Evolutionary conservation across 2,329 filamentous ascomycete species (phyloP).

Genomic region (Ploettnerulaceae sp.): DNA sequence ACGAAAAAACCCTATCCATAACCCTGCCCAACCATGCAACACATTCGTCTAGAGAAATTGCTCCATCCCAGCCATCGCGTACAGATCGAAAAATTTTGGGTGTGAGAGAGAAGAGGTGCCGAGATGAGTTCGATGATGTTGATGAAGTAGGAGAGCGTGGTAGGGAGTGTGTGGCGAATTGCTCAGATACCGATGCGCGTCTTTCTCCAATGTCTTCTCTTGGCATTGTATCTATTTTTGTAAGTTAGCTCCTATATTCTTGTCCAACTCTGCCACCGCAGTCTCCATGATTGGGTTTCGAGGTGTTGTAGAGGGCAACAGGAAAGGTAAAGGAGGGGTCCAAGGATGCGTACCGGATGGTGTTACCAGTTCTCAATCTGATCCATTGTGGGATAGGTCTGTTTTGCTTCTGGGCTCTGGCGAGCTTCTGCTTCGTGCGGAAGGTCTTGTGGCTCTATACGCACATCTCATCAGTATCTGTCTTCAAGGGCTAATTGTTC

Average conservation of each 20-base stretch:
- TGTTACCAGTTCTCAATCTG: constrained; percentile 95
- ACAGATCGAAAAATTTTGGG: neutral
- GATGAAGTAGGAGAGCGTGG: neutral
- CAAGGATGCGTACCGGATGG: constrained; percentile 72
- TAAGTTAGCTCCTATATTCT: constrained; percentile 4
- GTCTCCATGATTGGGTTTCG: neutral
- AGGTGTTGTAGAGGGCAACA: neutral
- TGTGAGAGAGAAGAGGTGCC: neutral
- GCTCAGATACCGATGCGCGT: constrained; percentile 97
- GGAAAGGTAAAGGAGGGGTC: constrained; percentile 1
- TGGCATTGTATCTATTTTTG: constrained; percentile 91
- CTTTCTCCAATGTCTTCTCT: constrained; percentile 99
- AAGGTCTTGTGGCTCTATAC: constrained; percentile 96
- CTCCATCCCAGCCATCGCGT: constrained; percentile 1
- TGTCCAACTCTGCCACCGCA: neutral
- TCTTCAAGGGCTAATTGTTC: constrained; percentile 8
- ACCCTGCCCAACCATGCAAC: neutral
- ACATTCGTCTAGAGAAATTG: constrained; percentile 4
- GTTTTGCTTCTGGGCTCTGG: constrained; percentile 99
- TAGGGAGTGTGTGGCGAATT: constrained; percentile 37
- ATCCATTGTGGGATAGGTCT: constrained; percentile 99
- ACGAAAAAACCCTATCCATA: neutral
- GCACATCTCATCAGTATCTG: constrained; percentile 18
- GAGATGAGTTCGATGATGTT: neutral
- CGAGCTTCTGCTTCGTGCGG: constrained; percentile 99